Evolutionary conservation across 331 rosid genomes (phyloP), one percentile per base, ranked within the genome.

Genomic region (Rosa hybrid): DNA sequence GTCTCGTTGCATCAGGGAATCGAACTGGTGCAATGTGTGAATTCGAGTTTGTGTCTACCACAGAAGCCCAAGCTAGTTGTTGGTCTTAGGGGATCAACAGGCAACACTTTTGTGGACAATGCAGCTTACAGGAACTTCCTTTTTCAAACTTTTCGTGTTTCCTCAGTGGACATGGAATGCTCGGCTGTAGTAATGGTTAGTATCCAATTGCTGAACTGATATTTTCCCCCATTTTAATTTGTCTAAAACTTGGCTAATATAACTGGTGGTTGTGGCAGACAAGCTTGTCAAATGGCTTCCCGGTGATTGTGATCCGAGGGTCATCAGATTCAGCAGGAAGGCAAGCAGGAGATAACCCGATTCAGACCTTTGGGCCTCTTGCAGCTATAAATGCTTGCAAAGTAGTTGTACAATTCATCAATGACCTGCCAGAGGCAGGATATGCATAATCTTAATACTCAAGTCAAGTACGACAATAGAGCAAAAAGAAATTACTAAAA

Each of bases 291-390:
- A 90, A 84, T 68, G 89, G 77, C 16, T 78, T 68, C 38, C 87
- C 83, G n/a, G 90, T 84, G 75, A 81, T 88, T 10, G 90, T 84
- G 8, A 81, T 86, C 18, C 39, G 86, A 45, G 91, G 89, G 38
- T 81, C 88, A 16, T 88, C 88, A 13, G 88, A 90, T 78, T 46
- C 82, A 44, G 93, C 91, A 34, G 90, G 93, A 63, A 80, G 76
- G 44, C 84, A 81, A 76, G 8, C 71, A 44, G 88, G 90, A 72
- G 17, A 68, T 12, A 89, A 87, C 17, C 65, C 71, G 7, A 38
- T 87, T 27, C 16, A 41, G 6, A 74, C 72, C 23, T 83, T 85
- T 62, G 86, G 86, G 17, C 21, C 85, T 27, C 89, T 89, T 63
- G 93, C 91, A 59, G 88, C 93, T 39, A 38, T 45, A 20, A 87